Conservation (phyloP, 257 asterid species). For the Solanum pennellii region DNA sequence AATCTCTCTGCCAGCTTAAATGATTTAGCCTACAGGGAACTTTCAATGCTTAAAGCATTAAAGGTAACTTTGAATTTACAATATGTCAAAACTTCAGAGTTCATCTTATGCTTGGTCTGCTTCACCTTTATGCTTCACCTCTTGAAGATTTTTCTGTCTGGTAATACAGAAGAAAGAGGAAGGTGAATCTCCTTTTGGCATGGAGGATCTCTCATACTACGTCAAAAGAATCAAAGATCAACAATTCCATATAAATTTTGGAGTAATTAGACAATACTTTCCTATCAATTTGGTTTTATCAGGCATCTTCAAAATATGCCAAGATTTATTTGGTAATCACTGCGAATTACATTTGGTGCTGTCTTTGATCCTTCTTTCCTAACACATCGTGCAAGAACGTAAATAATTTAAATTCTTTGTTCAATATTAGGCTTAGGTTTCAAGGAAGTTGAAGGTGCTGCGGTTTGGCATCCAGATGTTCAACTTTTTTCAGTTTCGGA, state of each 20-base stretch:
- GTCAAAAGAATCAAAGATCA: constrained; percentile 58
- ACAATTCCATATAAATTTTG: constrained; percentile 63
- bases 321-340: constrained; percentile 80
- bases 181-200: constrained; percentile 70
- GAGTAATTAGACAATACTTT: constrained; percentile 70
- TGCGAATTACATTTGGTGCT: not conserved
- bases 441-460: constrained; percentile 59
- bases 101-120: not conserved
- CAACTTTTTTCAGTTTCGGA: constrained; percentile 76
- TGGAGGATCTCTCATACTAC: constrained; percentile 77
- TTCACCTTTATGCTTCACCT: not conserved
- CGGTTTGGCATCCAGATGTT: constrained; percentile 81
- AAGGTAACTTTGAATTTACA: constrained; percentile 38
- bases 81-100: not conserved
- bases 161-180: constrained; percentile 64
- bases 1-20: constrained; percentile 65
- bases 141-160: constrained; percentile 5
- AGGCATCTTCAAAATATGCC: constrained; percentile 90
- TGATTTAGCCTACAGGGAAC: constrained; percentile 74
- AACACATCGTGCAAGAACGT: not conserved
- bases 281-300: constrained; percentile 72
- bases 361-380: not conserved
- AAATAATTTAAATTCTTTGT: not conserved
- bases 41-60: constrained; percentile 55
- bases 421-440: constrained; percentile 59